Evolutionary conservation across 2,329 filamentous ascomycete species (phyloP), one percentile per base, ranked within the genome.

Genomic region (Apiospora koreana): DNA sequence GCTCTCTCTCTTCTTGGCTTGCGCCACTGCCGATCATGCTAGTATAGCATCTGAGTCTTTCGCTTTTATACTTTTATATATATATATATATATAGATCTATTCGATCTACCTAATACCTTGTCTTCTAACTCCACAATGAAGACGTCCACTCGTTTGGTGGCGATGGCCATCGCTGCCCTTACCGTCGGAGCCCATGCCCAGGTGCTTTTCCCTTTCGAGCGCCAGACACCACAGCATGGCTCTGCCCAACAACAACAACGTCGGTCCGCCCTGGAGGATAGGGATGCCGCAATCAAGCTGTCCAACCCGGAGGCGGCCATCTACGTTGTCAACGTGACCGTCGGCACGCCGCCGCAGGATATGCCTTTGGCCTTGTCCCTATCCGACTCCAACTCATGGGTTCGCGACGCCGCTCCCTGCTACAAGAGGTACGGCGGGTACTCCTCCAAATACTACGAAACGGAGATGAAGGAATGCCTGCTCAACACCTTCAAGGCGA

Each of bases 301-400:
- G 1, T 69, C 48, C 50, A n/a, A 25, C 62, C 31, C 50, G 54
- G 38, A 71, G 8, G 35, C 12, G 16, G 64, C 68, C 16, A 67
- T 42, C 38, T 72, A 71, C 64, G 42, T 71, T 16, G 43, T 72
- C 18, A 69, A 72, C 69, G 69, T 68, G 14, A 68, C 69, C 14
- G 69, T 72, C 43, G 71, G 71, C 35, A 72, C 77, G 3, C 79
- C 79, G 21, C 69, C 72, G 8, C 79, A 80, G 71, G 67, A 73
- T 8, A 25, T 80, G 9, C 72, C 75, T 35, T 71, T 80, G 43
- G 48, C 75, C 31, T 71, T 80, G 41, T 75, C 77, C 35, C 69
- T 77, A 1, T 75, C 74, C 0, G 35, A 71, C 3, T 68, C 73
- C 16, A 70, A 76, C 45, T 78, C 79, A 2, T 80, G 78, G 78